Evolutionary conservation across 2,329 filamentous ascomycete species (phyloP).

Genomic region (Verticillium isaacii): DNA sequence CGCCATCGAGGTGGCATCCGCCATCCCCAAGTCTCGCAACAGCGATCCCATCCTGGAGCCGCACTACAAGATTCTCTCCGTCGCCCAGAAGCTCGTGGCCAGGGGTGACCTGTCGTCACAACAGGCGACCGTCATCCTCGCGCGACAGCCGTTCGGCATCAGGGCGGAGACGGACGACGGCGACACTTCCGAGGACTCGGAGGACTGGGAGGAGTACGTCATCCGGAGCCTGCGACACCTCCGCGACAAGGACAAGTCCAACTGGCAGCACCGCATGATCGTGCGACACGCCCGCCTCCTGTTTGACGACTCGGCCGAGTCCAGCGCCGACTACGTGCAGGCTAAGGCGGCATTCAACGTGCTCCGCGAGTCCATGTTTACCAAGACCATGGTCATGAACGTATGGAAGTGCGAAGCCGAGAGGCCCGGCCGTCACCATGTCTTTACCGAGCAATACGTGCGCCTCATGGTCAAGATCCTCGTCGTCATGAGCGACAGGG

Average conservation of each 20-base stretch:
- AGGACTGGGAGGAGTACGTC: conserved; percentile 56
- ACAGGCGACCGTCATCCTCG: conserved; percentile 46
- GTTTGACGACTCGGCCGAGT: conserved; percentile 37
- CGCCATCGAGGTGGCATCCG: conserved; percentile 44
- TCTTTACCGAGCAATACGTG: conserved; percentile 84
- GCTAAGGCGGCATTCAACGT: conserved; percentile 78
- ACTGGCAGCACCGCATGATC: conserved; percentile 93
- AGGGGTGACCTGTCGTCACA: conserved; percentile 41
- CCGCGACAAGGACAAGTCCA: conserved; percentile 77
- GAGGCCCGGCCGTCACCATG: conserved; percentile 77
- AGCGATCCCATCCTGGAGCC: conserved; percentile 83
- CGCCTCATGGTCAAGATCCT: conserved; percentile 75
- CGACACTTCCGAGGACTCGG: conserved; percentile 33
- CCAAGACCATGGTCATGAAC: conserved; percentile 90
- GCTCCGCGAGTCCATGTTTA: conserved; percentile 70
- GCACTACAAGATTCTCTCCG: conserved; percentile 83
- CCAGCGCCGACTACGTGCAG: conserved; percentile 48
- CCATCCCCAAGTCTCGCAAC: conserved; percentile 49
- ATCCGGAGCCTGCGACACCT: conserved; percentile 46
- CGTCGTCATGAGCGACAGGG: conserved; percentile 67
- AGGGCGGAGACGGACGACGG: conserved; percentile 41
- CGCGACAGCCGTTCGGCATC: conserved; percentile 50
- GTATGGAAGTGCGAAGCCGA: conserved; percentile 94
- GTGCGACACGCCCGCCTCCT: conserved; percentile 62
- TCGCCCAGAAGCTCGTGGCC: conserved; percentile 75